Evolutionary conservation across 371 early-diverging fungal species (phyloP).

Genomic region (Mucor indicus): DNA sequence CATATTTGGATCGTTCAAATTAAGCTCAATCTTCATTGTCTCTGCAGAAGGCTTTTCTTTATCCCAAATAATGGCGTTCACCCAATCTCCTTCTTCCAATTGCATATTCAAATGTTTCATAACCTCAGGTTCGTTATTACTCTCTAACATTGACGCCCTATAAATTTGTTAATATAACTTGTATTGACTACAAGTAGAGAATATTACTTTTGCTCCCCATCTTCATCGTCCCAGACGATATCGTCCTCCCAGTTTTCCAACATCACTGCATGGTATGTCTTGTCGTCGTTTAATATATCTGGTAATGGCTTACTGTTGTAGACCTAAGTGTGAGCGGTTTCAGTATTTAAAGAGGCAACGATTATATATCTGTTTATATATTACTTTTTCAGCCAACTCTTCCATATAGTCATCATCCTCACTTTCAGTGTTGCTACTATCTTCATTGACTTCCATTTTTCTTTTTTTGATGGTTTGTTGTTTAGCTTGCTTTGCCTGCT

Average conservation of each 20-base stretch:
- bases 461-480: slow-evolving; percentile 25
- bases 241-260: slow-evolving; percentile 83
- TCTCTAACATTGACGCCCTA: too few relatives aligned
- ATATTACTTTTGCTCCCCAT: too few relatives aligned
- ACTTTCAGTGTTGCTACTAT: slow-evolving; percentile 18
- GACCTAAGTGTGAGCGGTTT: background rate
- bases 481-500: slow-evolving; percentile 10
- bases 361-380: too few relatives aligned
- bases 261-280: slow-evolving; percentile 58
- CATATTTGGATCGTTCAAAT: slow-evolving; percentile 77
- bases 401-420: slow-evolving; percentile 25
- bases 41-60: slow-evolving; percentile 52
- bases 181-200: too few relatives aligned
- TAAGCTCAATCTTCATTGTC: slow-evolving; percentile 64
- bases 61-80: slow-evolving; percentile 78
- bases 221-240: slow-evolving; percentile 75
- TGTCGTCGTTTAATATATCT: slow-evolving; percentile 20
- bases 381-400: slow-evolving; percentile 12
- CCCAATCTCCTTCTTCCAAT: slow-evolving; percentile 64
- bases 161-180: too few relatives aligned
- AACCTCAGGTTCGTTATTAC: slow-evolving; percentile 7
- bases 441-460: slow-evolving; percentile 19
- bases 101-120: slow-evolving; percentile 48
- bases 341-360: too few relatives aligned
- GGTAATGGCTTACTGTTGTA: background rate